Base-by-base conservation (phyloP, 768 basidiomycete genomes). In the Mycena haematopus region DNA sequence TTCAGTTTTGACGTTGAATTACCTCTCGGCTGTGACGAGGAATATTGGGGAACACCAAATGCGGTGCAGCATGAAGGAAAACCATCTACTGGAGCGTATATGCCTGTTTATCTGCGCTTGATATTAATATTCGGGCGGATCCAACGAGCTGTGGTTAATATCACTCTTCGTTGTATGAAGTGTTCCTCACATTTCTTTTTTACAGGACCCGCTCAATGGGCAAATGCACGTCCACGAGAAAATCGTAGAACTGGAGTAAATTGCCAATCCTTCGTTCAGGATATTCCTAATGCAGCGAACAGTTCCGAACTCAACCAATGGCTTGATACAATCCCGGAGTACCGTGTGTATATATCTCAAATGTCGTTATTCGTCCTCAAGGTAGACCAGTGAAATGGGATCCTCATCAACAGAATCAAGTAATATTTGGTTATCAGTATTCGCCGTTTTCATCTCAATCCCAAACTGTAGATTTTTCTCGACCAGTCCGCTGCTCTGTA, bases 1-100 rank as follows among this genome's bases (percentile, higher is more conserved):
- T 45, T 9, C 24, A 88, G 88, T 63, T 84, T 88, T 66, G 89
- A 91, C 65, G 76, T 86, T 6, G 88, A 89, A 42, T 77, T 84
- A 9, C 87, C 86, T 8, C 79, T 86, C n/a, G 88, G 89, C 67
- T 80, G 80, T 64, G 62, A 63, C 24, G 53, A 67, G 6, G 52
- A 57, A 38, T 60, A 56, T 15, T 67, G 66, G 66, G 58, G 45
- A 3, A 22, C 47, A 0, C 49, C 35, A 11, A 19, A 27, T 11
- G 10, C 52, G 3, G 22, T 31, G 19, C 60, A 58, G 21, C 54
- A 55, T 2, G 15, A 1, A 22, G 47, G 53, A 13, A 46, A 22
- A 3, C 50, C 53, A 2, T 67, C 66, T 19, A 38, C 2, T 3
- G 40, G 33, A 17, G 66, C 54, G 1, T 67, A 51, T 33, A 13